Evolutionary conservation across 306 rosid genomes (phyloP).

Genomic region (Fragaria vesca): DNA sequence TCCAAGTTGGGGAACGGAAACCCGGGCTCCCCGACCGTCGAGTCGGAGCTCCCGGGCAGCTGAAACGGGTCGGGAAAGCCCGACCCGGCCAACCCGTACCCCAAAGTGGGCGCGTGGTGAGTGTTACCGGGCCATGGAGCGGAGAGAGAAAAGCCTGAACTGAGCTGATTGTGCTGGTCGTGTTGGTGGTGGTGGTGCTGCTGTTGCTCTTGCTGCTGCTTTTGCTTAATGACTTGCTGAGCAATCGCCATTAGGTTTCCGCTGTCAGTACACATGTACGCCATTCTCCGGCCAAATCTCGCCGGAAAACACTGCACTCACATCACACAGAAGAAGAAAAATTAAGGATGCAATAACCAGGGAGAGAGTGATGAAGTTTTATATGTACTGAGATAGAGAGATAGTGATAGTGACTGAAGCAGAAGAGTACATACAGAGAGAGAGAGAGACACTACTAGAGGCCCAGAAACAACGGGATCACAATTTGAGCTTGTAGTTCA

Average conservation of each 20-base stretch:
- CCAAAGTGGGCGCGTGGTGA: slow-evolving; percentile 38
- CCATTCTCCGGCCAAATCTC: slow-evolving; percentile 64
- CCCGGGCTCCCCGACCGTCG: slow-evolving; percentile 36
- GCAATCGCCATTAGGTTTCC: slow-evolving; percentile 99
- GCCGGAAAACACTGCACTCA: slow-evolving; percentile 44
- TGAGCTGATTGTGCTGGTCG: slow-evolving; percentile 36
- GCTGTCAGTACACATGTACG: slow-evolving; percentile 90
- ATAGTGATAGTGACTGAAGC: neutral
- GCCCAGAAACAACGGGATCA: slow-evolving; percentile 26
- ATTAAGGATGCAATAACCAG: neutral
- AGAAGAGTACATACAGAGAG: slow-evolving; percentile 14
- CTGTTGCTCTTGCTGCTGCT: slow-evolving; percentile 81
- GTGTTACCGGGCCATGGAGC: slow-evolving; percentile 58
- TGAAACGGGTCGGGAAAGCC: slow-evolving; percentile 78
- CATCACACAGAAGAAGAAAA: slow-evolving; percentile 28
- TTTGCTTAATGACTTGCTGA: slow-evolving; percentile 92
- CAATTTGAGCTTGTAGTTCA: neutral
- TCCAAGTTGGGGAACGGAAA: slow-evolving; percentile 68
- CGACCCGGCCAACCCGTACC: slow-evolving; percentile 45
- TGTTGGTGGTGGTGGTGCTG: slow-evolving; percentile 45
- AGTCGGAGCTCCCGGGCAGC: slow-evolving; percentile 50
- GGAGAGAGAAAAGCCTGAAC: slow-evolving; percentile 47
- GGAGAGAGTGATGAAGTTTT: neutral
- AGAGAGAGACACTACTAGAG: neutral
- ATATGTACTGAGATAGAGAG: neutral